phyloP scores from a whole-genome alignment of 495 filamentous ascomycete species.

The Lindgomyces ingoldianus region DNA sequence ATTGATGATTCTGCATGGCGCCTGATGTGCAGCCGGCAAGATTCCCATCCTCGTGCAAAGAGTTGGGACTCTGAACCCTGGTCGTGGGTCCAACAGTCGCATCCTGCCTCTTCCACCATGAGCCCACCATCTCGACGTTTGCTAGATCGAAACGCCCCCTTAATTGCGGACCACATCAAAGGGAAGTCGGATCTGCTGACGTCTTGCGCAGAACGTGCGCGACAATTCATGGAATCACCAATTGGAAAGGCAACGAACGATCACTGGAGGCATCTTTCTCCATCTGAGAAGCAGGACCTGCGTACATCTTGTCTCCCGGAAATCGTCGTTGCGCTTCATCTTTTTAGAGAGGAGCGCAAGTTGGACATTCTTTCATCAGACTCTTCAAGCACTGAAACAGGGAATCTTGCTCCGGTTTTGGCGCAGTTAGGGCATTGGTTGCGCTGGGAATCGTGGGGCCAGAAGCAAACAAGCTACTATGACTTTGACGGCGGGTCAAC shows the following conservation, averaged over 20 bases:
- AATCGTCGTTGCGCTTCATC: slow-evolving; percentile 75
- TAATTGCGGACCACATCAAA: slow-evolving; percentile 14
- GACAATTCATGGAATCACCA: slow-evolving; percentile 30
- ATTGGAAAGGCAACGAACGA: slow-evolving; percentile 36
- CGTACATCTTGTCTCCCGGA: slow-evolving; percentile 64
- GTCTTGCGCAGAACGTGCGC: slow-evolving; percentile 19
- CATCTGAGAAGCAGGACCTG: slow-evolving; percentile 50
- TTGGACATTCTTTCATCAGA: slow-evolving; percentile 67
- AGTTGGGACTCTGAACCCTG: slow-evolving; percentile 28
- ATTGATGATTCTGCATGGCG: slow-evolving; percentile 22
- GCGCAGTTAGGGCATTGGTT: slow-evolving; percentile 83
- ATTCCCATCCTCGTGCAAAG: slow-evolving; percentile 11
- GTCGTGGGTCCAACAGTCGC: slow-evolving; percentile 28
- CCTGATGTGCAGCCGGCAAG: slow-evolving; percentile 23
- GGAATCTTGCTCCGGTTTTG: slow-evolving; percentile 67
- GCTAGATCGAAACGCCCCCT: neutral
- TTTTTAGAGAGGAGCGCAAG: slow-evolving; percentile 85
- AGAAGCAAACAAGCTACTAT: slow-evolving; percentile 60
- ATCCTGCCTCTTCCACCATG: slow-evolving; percentile 15
- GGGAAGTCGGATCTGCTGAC: slow-evolving; percentile 20
- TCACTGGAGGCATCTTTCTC: slow-evolving; percentile 34
- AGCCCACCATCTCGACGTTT: slow-evolving; percentile 13
- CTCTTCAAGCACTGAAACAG: slow-evolving; percentile 52
- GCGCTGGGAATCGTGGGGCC: slow-evolving; percentile 74
- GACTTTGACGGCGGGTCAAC: slow-evolving; percentile 67